Base-by-base conservation (phyloP, 257 asterid genomes). In the Lantana camara region DNA sequence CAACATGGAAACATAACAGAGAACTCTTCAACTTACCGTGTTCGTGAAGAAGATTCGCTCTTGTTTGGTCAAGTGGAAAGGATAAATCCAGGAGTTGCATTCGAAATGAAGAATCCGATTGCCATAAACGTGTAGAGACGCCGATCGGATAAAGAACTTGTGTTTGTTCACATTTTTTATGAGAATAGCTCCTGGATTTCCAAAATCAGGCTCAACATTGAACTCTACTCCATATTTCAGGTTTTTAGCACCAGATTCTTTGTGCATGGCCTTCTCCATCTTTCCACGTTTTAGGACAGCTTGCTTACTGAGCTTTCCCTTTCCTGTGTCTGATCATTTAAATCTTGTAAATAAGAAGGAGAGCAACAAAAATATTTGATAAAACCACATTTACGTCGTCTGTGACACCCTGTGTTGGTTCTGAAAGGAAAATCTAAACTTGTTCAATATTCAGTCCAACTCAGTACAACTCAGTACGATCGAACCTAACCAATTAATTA, bases 11-110 rank as follows among this genome's bases (percentile, higher is more conserved):
- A 27, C 7, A 35, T 63, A 54, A 34, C 5, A 3, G 13, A 41
- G 4, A 41, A 44, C n/a, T 3, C 21, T 7, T 15, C n/a, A 22
- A 73, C 84, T 63, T 60, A 78, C 84, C 16, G 50, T 64, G 76
- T 79, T 82, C 21, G 80, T 62, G 75, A 82, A 82, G 68, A 82
- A 82, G 60, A 75, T 56, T 10, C 85, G 69, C 9, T 63, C 79
- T 46, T 60, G 71, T 42, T 67, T 67, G 38, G 73, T 79, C 44
- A 76, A 48, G 24, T 35, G 66, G 56, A 24, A 41, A 47, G 85
- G 83, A 62, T 82, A 73, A 47, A 82, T 53, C 85, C 88, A 82
- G 20, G 88, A 82, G 40, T 67, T 79, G 79, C 80, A 73, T 60
- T 76, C 77, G 40, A 79, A 76, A 42, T 68, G 79, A 48, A 79